phyloP scores from a whole-genome alignment of 2,329 filamentous ascomycete genomes.

The Cercospora citrullina region DNA sequence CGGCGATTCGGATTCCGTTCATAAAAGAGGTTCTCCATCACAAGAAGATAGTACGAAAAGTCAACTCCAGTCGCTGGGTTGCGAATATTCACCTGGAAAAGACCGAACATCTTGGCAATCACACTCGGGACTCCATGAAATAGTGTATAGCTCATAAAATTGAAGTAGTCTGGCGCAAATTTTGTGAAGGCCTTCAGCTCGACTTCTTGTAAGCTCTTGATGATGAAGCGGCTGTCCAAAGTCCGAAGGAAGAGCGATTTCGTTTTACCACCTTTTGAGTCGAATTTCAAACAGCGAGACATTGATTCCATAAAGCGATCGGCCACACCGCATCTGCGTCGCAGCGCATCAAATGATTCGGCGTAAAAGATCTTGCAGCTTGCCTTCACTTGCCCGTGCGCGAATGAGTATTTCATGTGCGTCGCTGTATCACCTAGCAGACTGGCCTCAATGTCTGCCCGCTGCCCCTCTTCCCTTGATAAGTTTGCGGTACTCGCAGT shows the following conservation, averaged over 20 bases:
- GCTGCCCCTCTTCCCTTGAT: slow-evolving; percentile 56
- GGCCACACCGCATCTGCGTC: slow-evolving; percentile 86
- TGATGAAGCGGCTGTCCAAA: slow-evolving; percentile 86
- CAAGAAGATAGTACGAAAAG: slow-evolving; percentile 87
- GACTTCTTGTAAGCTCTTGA: slow-evolving; percentile 86
- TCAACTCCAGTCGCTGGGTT: slow-evolving; percentile 89
- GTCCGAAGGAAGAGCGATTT: slow-evolving; percentile 98
- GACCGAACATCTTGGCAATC: slow-evolving; percentile 98
- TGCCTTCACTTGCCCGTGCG: slow-evolving; percentile 89
- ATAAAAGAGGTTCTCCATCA: slow-evolving; percentile 99
- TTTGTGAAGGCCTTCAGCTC: slow-evolving; percentile 92
- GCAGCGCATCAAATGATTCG: slow-evolving; percentile 93
- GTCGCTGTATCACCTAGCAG: slow-evolving; percentile 82
- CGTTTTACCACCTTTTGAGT: slow-evolving; percentile 96
- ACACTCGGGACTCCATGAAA: slow-evolving; percentile 92
- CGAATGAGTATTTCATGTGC: slow-evolving; percentile 94
- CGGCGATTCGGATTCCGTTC: slow-evolving; percentile 80
- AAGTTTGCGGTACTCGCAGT: slow-evolving; percentile 20
- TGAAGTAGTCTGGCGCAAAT: slow-evolving; percentile 96
- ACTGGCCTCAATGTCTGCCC: slow-evolving; percentile 74
- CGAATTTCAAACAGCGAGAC: slow-evolving; percentile 94
- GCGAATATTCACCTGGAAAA: slow-evolving; percentile 97
- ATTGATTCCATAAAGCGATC: slow-evolving; percentile 94
- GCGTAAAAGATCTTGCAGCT: slow-evolving; percentile 99
- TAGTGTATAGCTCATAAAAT: slow-evolving; percentile 92